Conservation (phyloP, 805 yeast genomes). For the Diddensiella caesifluorescens region DNA sequence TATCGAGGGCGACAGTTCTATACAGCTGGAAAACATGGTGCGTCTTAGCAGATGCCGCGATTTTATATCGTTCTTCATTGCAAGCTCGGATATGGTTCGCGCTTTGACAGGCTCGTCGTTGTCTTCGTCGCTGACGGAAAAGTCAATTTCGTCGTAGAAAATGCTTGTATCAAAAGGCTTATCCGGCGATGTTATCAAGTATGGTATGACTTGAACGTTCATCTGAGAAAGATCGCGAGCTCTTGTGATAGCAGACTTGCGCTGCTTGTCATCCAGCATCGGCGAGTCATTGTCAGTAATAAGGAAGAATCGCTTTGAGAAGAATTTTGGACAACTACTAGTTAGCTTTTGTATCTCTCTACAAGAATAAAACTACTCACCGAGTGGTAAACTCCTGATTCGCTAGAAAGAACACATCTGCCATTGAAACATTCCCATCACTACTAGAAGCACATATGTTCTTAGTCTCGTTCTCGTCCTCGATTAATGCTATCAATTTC, state of each 20-base stretch:
- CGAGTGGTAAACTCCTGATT: constrained; percentile 46
- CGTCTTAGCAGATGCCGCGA: constrained; percentile 59
- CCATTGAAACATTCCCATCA: constrained; percentile 30
- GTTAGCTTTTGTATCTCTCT: constrained; percentile 20
- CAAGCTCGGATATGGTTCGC: constrained; percentile 20
- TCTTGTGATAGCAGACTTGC: constrained; percentile 48
- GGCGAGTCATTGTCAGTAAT: constrained; percentile 78
- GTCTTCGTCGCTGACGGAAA: constrained; percentile 9
- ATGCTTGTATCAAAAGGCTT: constrained; percentile 41
- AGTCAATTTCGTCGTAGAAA: constrained; percentile 47
- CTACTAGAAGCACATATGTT: constrained; percentile 20
- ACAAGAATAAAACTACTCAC: neutral
- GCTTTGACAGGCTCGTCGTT: constrained; percentile 31
- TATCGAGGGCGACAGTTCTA: constrained; percentile 51
- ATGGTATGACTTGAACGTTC: constrained; percentile 54
- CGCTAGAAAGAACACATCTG: constrained; percentile 45
- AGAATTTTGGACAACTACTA: constrained; percentile 40
- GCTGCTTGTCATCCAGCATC: constrained; percentile 34
- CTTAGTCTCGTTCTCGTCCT: constrained; percentile 34
- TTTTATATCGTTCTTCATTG: constrained; percentile 35
- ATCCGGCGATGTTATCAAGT: constrained; percentile 43
- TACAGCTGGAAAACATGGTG: constrained; percentile 54
- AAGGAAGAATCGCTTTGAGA: constrained; percentile 56
- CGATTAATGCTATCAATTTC: constrained; percentile 44
- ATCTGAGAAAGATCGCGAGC: constrained; percentile 56